Evolutionary conservation across 2,329 filamentous ascomycete species (phyloP).

Genomic region (Colletotrichum lupini): DNA sequence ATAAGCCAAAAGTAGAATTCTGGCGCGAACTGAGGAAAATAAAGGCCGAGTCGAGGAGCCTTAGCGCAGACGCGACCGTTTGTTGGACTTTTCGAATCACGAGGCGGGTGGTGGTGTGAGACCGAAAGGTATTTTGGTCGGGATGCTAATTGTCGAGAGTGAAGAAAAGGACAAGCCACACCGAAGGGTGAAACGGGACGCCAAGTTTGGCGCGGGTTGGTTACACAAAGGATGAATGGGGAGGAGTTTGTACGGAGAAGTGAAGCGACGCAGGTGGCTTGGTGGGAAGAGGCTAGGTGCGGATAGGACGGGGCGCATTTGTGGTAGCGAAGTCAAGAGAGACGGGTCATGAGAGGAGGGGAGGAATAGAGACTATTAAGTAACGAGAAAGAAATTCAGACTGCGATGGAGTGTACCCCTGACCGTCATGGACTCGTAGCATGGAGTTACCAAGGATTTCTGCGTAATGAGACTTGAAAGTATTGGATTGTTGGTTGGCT

Average conservation of each 20-base stretch:
- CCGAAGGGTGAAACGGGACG: conserved; percentile 20
- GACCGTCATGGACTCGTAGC: not conserved
- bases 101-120: too few species aligned
- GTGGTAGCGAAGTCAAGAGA: not conserved
- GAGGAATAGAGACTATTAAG: not conserved
- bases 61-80: not conserved
- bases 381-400: not conserved
- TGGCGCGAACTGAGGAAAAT: not conserved
- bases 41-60: not conserved
- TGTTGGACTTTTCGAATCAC: too few species aligned
- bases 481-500: not conserved
- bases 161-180: conserved; percentile 19
- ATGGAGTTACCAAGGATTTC: not conserved
- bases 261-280: conserved; percentile 8
- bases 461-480: not conserved
- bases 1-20: not conserved
- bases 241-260: not conserved
- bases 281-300: not conserved
- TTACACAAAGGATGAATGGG: not conserved
- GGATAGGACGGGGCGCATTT: not conserved
- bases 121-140: too few species aligned
- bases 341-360: too few species aligned
- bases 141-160: too few species aligned
- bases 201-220: not conserved
- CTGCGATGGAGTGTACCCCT: not conserved